Evolutionary conservation across 73 alveolate genomes (phyloP).

Genomic region (Halteria grandinella): DNA sequence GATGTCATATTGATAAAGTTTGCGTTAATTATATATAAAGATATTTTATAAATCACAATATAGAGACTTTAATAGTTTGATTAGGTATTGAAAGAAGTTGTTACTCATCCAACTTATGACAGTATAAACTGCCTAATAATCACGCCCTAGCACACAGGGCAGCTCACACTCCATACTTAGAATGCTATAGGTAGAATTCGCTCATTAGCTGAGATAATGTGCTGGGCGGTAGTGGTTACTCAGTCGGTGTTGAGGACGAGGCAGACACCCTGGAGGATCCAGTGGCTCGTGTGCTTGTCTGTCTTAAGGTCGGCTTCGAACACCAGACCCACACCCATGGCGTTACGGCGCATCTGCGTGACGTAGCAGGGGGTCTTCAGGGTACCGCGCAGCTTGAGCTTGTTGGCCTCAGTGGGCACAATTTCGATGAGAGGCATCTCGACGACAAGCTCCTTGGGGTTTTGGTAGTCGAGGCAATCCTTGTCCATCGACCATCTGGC

Average conservation of each 20-base stretch:
- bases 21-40: neutral
- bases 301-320: slow-evolving; percentile 99
- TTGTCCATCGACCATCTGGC: slow-evolving; percentile 95
- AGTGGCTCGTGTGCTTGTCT: slow-evolving; percentile 97
- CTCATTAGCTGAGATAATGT: neutral
- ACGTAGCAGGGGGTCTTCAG: slow-evolving; percentile 96
- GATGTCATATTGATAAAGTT: no score
- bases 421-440: slow-evolving; percentile 99
- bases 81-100: neutral
- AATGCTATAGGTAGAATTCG: neutral
- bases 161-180: neutral
- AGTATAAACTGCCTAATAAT: no score
- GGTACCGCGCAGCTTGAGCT: slow-evolving; percentile 96
- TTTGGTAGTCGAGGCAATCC: slow-evolving; percentile 84
- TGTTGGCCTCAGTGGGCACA: slow-evolving; percentile 98
- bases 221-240: neutral
- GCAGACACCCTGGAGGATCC: slow-evolving; percentile 99
- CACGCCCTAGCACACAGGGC: neutral
- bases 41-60: no score
- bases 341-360: slow-evolving; percentile 98
- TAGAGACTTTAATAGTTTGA: neutral
- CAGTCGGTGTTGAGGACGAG: slow-evolving; percentile 94
- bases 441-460: slow-evolving; percentile 89
- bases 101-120: no score
- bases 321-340: slow-evolving; percentile 99